Conservation (phyloP, 2,329 filamentous ascomycete species). For the Orbilia oligospora region DNA sequence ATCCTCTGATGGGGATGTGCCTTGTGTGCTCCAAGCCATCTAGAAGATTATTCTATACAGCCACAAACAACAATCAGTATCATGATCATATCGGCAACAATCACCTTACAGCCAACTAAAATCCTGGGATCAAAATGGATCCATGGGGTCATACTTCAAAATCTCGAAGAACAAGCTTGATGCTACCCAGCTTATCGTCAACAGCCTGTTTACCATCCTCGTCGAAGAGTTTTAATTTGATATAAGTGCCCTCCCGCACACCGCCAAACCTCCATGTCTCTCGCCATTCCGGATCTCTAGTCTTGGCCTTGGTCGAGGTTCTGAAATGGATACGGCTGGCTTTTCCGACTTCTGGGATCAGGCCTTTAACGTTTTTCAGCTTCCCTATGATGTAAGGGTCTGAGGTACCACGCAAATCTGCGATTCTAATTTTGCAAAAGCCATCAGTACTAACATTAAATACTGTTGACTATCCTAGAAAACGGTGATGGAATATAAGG, state of each 20-base stretch:
- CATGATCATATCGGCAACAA: not conserved
- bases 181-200: slow-evolving; percentile 59
- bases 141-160: slow-evolving; percentile 47
- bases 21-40: slow-evolving; percentile 41
- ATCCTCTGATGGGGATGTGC: slow-evolving; percentile 36
- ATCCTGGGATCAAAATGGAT: too few relatives aligned
- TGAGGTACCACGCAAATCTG: slow-evolving; percentile 47
- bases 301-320: slow-evolving; percentile 41
- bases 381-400: slow-evolving; percentile 59
- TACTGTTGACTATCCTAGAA: too few relatives aligned
- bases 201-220: slow-evolving; percentile 38
- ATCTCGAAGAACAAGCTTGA: slow-evolving; percentile 40
- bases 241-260: slow-evolving; percentile 50
- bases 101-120: not conserved
- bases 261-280: slow-evolving; percentile 56
- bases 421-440: slow-evolving; percentile 36
- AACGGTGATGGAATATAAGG: not conserved
- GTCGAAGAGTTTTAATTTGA: slow-evolving; percentile 57
- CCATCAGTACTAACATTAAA: not conserved
- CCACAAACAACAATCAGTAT: slow-evolving; percentile 2
- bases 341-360: slow-evolving; percentile 36
- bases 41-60: slow-evolving; percentile 31
- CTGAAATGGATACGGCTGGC: slow-evolving; percentile 49
- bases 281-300: slow-evolving; percentile 59
- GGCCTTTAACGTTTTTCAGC: slow-evolving; percentile 55